These are phyloP conservation scores for Fusarium virguliforme DNA, from an alignment of 2,329 filamentous ascomycete genomes.

Conservation along the genomic window DNA sequence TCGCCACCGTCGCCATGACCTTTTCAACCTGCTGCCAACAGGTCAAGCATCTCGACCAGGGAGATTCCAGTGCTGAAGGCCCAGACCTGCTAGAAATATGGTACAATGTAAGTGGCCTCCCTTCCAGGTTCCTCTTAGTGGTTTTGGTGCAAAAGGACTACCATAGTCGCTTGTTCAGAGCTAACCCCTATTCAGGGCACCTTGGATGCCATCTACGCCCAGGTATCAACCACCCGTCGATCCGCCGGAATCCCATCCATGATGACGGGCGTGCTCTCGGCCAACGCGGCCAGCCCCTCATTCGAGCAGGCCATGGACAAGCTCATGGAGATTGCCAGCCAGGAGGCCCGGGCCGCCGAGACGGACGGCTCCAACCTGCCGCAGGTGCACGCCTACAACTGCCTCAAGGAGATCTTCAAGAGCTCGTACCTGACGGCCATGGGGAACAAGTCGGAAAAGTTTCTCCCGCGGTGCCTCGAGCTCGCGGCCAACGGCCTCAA, in stretches of 20 bases:
- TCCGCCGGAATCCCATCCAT: constrained; percentile 94
- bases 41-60: constrained; percentile 64
- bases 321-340: constrained; percentile 72
- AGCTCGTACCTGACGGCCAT: constrained; percentile 83
- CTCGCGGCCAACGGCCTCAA: constrained; percentile 86
- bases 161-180: background rate
- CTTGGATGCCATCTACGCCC: constrained; percentile 79
- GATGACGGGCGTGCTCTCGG: constrained; percentile 84
- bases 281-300: constrained; percentile 72
- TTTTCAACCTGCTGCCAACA: constrained; percentile 85
- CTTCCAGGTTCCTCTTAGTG: background rate
- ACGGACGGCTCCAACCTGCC: constrained; percentile 79
- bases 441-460: constrained; percentile 79
- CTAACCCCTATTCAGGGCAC: constrained; percentile 66
- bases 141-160: background rate
- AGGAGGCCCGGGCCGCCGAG: constrained; percentile 68
- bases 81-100: constrained; percentile 72
- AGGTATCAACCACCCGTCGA: constrained; percentile 86
- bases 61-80: constrained; percentile 53
- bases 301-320: constrained; percentile 77
- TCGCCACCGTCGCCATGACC: constrained; percentile 91
- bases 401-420: constrained; percentile 91
- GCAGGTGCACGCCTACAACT: constrained; percentile 96
- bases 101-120: constrained; percentile 72
- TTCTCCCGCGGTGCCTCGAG: constrained; percentile 81